Evolutionary conservation across 2,329 filamentous ascomycete genomes (phyloP).

Genomic region (Trichoderma citrinoviride): DNA sequence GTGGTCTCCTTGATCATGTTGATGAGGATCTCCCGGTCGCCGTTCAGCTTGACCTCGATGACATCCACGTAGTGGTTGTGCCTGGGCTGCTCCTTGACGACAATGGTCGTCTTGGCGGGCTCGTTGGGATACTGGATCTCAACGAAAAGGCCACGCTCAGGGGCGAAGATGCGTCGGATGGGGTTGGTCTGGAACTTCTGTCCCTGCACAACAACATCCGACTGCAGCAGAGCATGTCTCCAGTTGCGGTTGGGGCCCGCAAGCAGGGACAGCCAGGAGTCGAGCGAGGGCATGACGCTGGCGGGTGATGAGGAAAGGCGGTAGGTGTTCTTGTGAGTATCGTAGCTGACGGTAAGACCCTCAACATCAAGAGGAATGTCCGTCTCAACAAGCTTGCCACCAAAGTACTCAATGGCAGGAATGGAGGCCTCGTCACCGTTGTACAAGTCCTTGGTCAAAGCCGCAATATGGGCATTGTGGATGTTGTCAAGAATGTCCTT

Average conservation of each 20-base stretch:
- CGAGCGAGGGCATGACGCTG: slow-evolving; percentile 70
- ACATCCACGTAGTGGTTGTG: slow-evolving; percentile 86
- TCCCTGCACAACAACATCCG: slow-evolving; percentile 91
- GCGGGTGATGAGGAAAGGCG: slow-evolving; percentile 74
- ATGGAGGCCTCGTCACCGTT: slow-evolving; percentile 68
- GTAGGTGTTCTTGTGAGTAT: slow-evolving; percentile 76
- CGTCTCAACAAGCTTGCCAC: slow-evolving; percentile 74
- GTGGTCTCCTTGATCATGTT: slow-evolving; percentile 93
- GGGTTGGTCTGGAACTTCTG: slow-evolving; percentile 98
- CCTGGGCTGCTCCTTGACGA: slow-evolving; percentile 80
- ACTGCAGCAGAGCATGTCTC: slow-evolving; percentile 91
- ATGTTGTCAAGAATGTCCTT: slow-evolving; percentile 92
- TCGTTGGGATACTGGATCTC: slow-evolving; percentile 83
- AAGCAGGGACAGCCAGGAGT: slow-evolving; percentile 84
- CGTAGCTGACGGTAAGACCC: slow-evolving; percentile 78
- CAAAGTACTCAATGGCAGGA: slow-evolving; percentile 90
- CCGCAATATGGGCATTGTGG: slow-evolving; percentile 81
- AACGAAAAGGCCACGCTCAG: slow-evolving; percentile 80
- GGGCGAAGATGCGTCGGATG: slow-evolving; percentile 85
- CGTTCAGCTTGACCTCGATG: slow-evolving; percentile 75
- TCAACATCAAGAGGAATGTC: slow-evolving; percentile 76
- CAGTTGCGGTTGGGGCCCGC: slow-evolving; percentile 85
- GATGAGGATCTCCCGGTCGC: slow-evolving; percentile 77
- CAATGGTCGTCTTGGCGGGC: slow-evolving; percentile 77
- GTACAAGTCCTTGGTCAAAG: slow-evolving; percentile 78